These are phyloP conservation scores for Gossypium sturtianum DNA, from an alignment of 345 rosid genomes.

Conservation along the genomic window DNA sequence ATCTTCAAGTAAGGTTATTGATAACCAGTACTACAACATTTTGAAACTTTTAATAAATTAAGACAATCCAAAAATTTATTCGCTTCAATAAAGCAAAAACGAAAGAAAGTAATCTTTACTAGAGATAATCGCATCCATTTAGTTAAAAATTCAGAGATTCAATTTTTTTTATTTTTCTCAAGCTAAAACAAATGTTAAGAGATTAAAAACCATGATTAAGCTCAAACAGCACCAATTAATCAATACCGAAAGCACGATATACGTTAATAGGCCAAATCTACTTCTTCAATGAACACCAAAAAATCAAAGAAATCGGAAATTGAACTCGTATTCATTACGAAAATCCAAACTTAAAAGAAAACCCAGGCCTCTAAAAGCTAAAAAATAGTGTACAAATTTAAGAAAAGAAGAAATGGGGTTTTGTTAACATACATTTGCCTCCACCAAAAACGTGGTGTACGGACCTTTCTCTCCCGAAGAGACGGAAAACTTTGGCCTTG, in stretches of 20 bases:
- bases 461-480: constrained; percentile 61
- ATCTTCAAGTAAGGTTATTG: not conserved
- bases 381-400: not conserved
- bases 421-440: constrained; percentile 46
- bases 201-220: not conserved
- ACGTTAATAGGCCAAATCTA: constrained; percentile 17
- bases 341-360: not conserved
- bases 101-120: not conserved
- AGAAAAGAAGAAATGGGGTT: not conserved
- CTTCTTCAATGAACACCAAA: constrained; percentile 8
- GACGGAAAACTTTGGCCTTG: constrained; percentile 39
- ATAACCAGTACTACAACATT: not conserved
- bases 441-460: constrained; percentile 61
- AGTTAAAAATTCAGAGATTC: not conserved
- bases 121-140: too few relatives aligned
- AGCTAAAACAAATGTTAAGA: not conserved
- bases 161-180: not conserved
- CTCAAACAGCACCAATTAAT: not conserved
- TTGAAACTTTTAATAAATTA: not conserved
- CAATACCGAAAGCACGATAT: not conserved
- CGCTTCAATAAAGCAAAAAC: not conserved
- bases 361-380: not conserved
- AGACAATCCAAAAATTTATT: not conserved
- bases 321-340: not conserved
- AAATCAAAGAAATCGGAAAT: not conserved